A percentile compares a stretch with the other conserved stretches of the same genome.
Conservation (phyloP, 805 yeast species). For the Ogataea naganishii region DNA sequence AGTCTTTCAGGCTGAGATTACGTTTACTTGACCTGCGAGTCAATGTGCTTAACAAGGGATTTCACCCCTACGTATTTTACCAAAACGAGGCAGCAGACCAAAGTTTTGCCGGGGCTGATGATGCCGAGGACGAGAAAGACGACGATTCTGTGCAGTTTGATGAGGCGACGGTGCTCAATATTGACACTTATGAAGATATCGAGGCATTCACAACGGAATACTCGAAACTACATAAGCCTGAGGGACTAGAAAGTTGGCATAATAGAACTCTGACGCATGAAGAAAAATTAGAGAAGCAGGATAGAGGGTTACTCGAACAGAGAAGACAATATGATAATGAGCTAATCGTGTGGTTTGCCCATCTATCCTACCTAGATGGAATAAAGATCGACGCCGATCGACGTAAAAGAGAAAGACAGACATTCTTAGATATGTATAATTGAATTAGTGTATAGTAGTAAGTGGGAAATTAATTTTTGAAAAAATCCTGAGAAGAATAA, state of each 20-base stretch:
- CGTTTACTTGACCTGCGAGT: slow-evolving; percentile 37
- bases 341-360: slow-evolving; percentile 18
- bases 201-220: slow-evolving; percentile 42
- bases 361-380: slow-evolving; percentile 20
- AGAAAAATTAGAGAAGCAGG: slow-evolving; percentile 1
- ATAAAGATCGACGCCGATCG: slow-evolving; percentile 9
- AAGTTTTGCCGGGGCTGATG: slow-evolving; percentile 6
- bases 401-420: slow-evolving; percentile 5
- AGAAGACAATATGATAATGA: slow-evolving; percentile 11
- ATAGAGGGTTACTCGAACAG: background rate
- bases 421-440: slow-evolving; percentile 2
- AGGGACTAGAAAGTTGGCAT: slow-evolving; percentile 30
- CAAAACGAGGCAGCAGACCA: slow-evolving; percentile 25
- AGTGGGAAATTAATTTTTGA: background rate
- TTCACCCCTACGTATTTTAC: slow-evolving; percentile 46
- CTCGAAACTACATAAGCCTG: slow-evolving; percentile 26
- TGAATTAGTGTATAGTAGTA: background rate
- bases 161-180: slow-evolving; percentile 25
- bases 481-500: background rate
- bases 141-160: slow-evolving; percentile 10
- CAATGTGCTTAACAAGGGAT: slow-evolving; percentile 36
- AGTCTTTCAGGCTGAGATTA: slow-evolving; percentile 23
- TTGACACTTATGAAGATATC: slow-evolving; percentile 41
- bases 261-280: slow-evolving; percentile 23
- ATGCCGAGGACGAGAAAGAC: slow-evolving; percentile 5